Evolutionary conservation across 2,329 filamentous ascomycete species (phyloP).

Genomic region (Samsoniella hepiali): DNA sequence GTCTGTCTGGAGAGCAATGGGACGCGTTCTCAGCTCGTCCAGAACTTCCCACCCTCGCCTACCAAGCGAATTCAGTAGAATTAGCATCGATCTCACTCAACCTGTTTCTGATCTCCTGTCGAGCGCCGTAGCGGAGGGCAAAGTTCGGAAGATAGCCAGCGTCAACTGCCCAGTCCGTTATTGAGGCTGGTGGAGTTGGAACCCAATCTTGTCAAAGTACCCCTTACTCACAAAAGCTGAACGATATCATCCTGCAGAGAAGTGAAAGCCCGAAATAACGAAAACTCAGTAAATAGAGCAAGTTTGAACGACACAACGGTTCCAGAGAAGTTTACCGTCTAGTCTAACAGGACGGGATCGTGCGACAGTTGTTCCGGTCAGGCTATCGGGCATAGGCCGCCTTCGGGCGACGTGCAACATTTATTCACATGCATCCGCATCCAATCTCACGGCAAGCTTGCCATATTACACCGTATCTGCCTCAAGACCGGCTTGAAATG

Average conservation of each 20-base stretch:
- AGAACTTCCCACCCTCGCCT: background rate
- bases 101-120: background rate
- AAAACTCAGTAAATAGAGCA: background rate
- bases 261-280: background rate
- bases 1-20: slow-evolving; percentile 55
- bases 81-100: background rate
- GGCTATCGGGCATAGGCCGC: too few species aligned
- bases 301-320: background rate
- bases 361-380: too few species aligned
- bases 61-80: background rate
- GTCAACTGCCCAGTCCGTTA: background rate
- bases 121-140: background rate
- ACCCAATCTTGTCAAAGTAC: background rate
- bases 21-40: background rate
- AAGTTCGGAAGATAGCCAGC: background rate
- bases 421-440: too few species aligned
- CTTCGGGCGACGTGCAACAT: too few species aligned
- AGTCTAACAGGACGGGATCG: too few species aligned
- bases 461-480: too few species aligned
- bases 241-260: background rate
- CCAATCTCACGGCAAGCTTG: too few species aligned
- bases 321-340: background rate
- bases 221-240: background rate
- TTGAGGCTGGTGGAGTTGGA: background rate
- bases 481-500: too few species aligned